phyloP scores from a whole-genome alignment of 2,329 filamentous ascomycete species.

The Pyrenophora seminiperda region DNA sequence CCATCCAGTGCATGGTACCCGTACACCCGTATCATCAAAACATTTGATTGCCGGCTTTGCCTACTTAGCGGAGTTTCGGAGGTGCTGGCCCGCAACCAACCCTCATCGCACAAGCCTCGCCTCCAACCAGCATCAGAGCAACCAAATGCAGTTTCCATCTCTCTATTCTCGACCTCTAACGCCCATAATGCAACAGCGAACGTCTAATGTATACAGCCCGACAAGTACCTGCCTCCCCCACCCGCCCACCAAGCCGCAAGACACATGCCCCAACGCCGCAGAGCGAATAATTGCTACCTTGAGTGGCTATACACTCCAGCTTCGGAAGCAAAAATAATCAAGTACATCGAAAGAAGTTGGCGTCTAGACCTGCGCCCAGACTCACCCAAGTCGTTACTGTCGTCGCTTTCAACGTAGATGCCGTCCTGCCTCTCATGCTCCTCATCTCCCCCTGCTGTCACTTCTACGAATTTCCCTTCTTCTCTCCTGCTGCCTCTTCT shows the following conservation, averaged over 20 bases:
- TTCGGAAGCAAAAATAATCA: neutral
- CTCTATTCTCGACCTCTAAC: slow-evolving; percentile 26
- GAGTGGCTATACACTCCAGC: neutral
- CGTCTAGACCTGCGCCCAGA: slow-evolving; percentile 6
- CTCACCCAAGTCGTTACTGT: slow-evolving; percentile 23
- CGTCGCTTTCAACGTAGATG: slow-evolving; percentile 15
- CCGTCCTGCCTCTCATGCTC: neutral
- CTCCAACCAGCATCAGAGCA: slow-evolving; percentile 6
- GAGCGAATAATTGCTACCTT: neutral
- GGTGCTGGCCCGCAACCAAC: slow-evolving; percentile 15
- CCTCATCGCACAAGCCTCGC: slow-evolving; percentile 3
- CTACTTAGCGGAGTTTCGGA: slow-evolving; percentile 21
- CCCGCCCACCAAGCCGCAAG: slow-evolving; percentile 24
- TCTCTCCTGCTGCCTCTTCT: slow-evolving; percentile 24
- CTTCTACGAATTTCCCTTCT: slow-evolving; percentile 8
- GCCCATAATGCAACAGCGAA: slow-evolving; percentile 38
- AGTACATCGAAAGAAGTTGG: slow-evolving; percentile 9
- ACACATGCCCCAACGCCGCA: slow-evolving; percentile 13
- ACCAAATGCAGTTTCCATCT: slow-evolving; percentile 13
- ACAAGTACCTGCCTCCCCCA: slow-evolving; percentile 18
- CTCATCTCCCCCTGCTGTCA: neutral
- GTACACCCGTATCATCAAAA: too few relatives aligned
- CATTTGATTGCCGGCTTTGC: slow-evolving; percentile 17
- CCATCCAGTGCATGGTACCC: too few relatives aligned
- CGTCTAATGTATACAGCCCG: slow-evolving; percentile 42